These are phyloP conservation scores for Alternaria brassicicola DNA, from an alignment of 2,329 filamentous ascomycete species.

Conservation along the genomic window DNA sequence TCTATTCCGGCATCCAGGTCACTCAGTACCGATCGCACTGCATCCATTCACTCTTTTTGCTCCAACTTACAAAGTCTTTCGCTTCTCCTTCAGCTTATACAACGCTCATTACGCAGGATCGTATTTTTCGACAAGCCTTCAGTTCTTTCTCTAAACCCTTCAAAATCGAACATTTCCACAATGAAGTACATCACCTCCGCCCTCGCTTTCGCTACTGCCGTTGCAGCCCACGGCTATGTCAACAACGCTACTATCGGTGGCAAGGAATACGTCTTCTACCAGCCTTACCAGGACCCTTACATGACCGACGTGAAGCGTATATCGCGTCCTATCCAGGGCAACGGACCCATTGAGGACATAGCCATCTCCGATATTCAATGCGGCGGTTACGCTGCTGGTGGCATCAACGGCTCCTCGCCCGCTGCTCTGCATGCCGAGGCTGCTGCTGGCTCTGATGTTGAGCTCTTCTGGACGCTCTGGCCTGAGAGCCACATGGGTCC, in stretches of 20 bases:
- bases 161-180: constrained; percentile 3
- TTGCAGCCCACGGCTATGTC: constrained; percentile 46
- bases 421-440: constrained; percentile 61
- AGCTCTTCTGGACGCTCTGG: constrained; percentile 62
- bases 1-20: constrained; percentile 27
- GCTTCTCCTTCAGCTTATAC: constrained; percentile 3
- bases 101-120: constrained; percentile 14
- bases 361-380: constrained; percentile 63
- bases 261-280: constrained; percentile 43
- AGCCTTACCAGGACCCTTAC: constrained; percentile 46
- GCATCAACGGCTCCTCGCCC: constrained; percentile 58
- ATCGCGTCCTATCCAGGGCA: constrained; percentile 63
- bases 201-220: constrained; percentile 36
- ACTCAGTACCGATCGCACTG: constrained; percentile 24
- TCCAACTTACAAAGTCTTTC: constrained; percentile 21
- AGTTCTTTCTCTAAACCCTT: constrained; percentile 3
- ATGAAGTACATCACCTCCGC: constrained; percentile 44
- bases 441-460: constrained; percentile 60
- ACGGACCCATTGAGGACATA: constrained; percentile 63
- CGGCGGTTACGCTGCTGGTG: constrained; percentile 59
- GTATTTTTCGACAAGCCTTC: neutral
- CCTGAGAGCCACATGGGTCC: constrained; percentile 60
- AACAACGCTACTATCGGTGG: constrained; percentile 44
- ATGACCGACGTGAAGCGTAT: constrained; percentile 52
- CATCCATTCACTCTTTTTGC: constrained; percentile 15